Conservation (phyloP, 345 rosid genomes). For the Gossypium raimondii region DNA sequence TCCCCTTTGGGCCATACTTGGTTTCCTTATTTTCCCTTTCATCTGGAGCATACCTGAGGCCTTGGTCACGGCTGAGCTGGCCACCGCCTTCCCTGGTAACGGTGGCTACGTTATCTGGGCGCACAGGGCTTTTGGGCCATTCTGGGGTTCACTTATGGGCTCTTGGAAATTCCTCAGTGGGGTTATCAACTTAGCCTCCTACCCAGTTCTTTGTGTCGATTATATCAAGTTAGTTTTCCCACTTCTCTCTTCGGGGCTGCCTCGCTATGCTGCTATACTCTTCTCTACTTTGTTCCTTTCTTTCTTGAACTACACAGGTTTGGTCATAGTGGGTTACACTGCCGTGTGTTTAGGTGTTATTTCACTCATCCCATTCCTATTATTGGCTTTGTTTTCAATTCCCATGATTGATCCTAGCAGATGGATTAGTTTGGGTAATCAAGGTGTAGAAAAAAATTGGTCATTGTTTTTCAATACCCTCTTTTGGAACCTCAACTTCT, state of each 20-base stretch:
- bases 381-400: slow-evolving; percentile 42
- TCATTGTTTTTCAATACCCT: slow-evolving; percentile 57
- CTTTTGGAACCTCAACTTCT: slow-evolving; percentile 73
- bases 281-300: slow-evolving; percentile 37
- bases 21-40: slow-evolving; percentile 62
- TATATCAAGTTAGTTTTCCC: slow-evolving; percentile 42
- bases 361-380: slow-evolving; percentile 51
- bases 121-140: slow-evolving; percentile 48
- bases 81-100: slow-evolving; percentile 61
- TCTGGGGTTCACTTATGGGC: slow-evolving; percentile 55
- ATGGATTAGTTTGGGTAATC: slow-evolving; percentile 58
- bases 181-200: slow-evolving; percentile 53
- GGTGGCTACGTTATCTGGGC: slow-evolving; percentile 78
- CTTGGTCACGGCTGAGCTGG: slow-evolving; percentile 69
- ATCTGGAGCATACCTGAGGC: slow-evolving; percentile 75
- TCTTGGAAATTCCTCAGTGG: slow-evolving; percentile 58
- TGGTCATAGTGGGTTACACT: slow-evolving; percentile 48
- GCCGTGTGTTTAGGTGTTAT: slow-evolving; percentile 45
- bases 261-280: slow-evolving; percentile 33
- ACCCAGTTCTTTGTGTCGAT: slow-evolving; percentile 45
- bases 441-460: slow-evolving; percentile 57
- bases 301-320: slow-evolving; percentile 47
- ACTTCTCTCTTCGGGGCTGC: slow-evolving; percentile 33
- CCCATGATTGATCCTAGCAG: slow-evolving; percentile 48
- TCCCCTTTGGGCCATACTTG: slow-evolving; percentile 49